Percentiles rank a stretch among this genome's conserved stretches.
Conservation (phyloP, 2,329 filamentous ascomycete genomes). For the Alternaria conjuncta region DNA sequence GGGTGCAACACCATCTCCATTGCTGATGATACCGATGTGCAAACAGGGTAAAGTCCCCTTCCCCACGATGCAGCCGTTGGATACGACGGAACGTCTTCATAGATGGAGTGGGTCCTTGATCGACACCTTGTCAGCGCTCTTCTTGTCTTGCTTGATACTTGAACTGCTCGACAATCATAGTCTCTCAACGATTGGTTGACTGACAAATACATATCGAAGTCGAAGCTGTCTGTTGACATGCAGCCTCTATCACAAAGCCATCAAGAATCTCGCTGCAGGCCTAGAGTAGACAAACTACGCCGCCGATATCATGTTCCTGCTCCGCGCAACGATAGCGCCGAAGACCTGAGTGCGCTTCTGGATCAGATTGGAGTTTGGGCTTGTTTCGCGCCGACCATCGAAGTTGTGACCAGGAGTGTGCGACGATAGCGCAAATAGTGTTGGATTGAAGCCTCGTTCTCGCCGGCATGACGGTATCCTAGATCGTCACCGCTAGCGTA, state of each 20-base stretch:
- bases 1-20: not conserved
- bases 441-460: not conserved
- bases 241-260: not conserved
- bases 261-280: fast-evolving
- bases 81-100: not conserved
- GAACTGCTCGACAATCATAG: not conserved
- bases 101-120: not conserved
- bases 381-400: not conserved
- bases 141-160: not conserved
- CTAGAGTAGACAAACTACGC: not conserved
- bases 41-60: not conserved
- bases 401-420: not conserved
- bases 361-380: not conserved
- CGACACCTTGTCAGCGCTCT: fast-evolving
- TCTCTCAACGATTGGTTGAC: too few relatives aligned
- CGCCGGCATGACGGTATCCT: not conserved
- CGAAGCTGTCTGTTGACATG: not conserved
- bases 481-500: not conserved
- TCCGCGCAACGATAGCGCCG: not conserved
- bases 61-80: not conserved
- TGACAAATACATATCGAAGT: not conserved
- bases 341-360: not conserved
- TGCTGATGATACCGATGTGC: not conserved
- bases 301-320: not conserved
- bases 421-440: not conserved